Evolutionary conservation across 352 stramenopile species (phyloP).

Genomic region (Hyaloperonospora brassicae): DNA sequence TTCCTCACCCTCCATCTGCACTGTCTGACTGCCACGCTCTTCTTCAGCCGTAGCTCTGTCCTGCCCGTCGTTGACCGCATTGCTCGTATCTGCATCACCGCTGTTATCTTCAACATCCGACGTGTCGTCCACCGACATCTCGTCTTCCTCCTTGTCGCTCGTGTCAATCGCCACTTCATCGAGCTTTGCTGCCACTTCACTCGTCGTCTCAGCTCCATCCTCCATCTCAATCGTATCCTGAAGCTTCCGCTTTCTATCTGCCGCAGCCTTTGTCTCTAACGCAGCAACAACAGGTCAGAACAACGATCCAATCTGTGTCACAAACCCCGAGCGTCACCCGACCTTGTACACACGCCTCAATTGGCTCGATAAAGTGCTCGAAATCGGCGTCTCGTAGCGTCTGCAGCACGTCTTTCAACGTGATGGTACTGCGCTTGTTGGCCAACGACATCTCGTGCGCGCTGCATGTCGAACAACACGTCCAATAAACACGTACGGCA

Average conservation of each 20-base stretch:
- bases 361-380: constrained; percentile 59
- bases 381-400: constrained; percentile 71
- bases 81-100: constrained; percentile 15
- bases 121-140: constrained; percentile 34
- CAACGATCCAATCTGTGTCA: neutral
- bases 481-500: no score
- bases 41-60: constrained; percentile 15
- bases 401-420: constrained; percentile 62
- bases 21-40: neutral
- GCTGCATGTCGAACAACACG: constrained; percentile 17
- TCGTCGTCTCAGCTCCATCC: constrained; percentile 24
- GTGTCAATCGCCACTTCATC: constrained; percentile 26
- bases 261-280: constrained; percentile 41
- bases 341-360: constrained; percentile 69
- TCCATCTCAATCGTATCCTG: constrained; percentile 15
- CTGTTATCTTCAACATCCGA: constrained; percentile 20
- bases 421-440: constrained; percentile 74
- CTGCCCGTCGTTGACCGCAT: constrained; percentile 9
- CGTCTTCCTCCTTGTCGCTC: constrained; percentile 36
- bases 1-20: constrained; percentile 7
- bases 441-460: constrained; percentile 54
- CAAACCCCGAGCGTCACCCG: neutral
- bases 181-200: constrained; percentile 25
- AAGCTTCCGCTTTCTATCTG: constrained; percentile 26
- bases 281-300: constrained; percentile 5